Base-by-base conservation (phyloP, 768 basidiomycete species). In the Rubroboletus pulcherrimus region DNA sequence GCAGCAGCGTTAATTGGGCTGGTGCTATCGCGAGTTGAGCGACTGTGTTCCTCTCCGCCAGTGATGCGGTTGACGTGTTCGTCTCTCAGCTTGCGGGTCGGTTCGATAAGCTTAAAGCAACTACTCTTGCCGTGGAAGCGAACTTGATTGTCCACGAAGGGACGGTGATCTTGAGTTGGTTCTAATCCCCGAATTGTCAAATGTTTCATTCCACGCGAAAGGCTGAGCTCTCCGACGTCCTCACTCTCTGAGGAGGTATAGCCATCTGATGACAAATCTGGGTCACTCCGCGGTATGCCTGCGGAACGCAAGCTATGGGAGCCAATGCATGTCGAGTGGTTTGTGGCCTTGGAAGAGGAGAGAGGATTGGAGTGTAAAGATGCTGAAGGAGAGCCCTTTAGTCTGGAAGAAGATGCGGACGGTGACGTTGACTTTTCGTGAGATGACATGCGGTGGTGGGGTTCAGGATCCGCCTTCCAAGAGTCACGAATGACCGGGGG, bases 91-190 rank as follows among this genome's bases (percentile, higher is more conserved):
- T 78, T 78, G 37, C 81, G 71, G 0, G 82, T 79, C 0, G 77
- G 73, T 43, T 79, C 80, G 21, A 86, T 77, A 12, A 86, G 77
- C 30, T 78, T 75, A 35, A 80, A 76, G 14, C 75, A 74, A 60
- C 82, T 85, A 64, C 82, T 85, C 60, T 82, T 79, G 15, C 85
- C 85, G 63, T 86, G 83, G 61, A 84, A 87, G 29, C 84, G 67
- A 48, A 77, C 74, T 55, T 75, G 71, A 55, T 76, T 77, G 55
- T 78, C 74, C 12, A 67, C 64, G 7, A 67, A 57, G n/a, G 60
- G 52, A 26, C 60, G 59, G 31, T 59, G 56, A 51, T 74, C 73
- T 24, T 73, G 69, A 12, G 74, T 72, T 55, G 73, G 55, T 71
- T 72, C 62, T 59, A 76, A 48, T 62, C 73, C 69, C 54, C 78